A percentile compares a stretch with the other conserved stretches of the same genome.
These are phyloP conservation scores for Thalia dealbata DNA, from an alignment of 176 grass and related monocot genomes.

Conservation along the genomic window DNA sequence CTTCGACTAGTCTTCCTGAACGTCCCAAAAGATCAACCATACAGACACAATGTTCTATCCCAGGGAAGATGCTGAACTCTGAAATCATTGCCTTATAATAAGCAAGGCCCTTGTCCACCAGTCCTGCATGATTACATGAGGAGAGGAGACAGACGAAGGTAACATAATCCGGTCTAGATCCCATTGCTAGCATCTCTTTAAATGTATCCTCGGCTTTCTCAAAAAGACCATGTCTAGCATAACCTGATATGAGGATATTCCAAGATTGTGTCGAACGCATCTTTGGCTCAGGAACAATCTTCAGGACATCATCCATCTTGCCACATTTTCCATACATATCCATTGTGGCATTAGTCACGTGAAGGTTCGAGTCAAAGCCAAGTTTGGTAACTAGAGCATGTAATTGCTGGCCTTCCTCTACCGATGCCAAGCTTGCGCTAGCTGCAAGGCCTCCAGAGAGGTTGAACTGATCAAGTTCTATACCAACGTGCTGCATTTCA, in stretches of 20 bases:
- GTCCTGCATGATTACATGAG: constrained; percentile 70
- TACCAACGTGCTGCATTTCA: constrained; percentile 44
- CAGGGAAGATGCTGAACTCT: constrained; percentile 47
- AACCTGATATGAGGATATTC: constrained; percentile 81
- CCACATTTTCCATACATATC: constrained; percentile 93
- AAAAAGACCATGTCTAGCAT: constrained; percentile 64
- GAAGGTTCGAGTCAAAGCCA: constrained; percentile 45
- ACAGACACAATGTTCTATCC: constrained; percentile 83
- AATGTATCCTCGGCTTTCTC: constrained; percentile 65
- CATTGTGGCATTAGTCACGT: constrained; percentile 68
- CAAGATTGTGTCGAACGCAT: constrained; percentile 51
- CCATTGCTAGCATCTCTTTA: constrained; percentile 47
- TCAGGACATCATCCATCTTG: constrained; percentile 63
- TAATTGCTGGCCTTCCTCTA: constrained; percentile 90
- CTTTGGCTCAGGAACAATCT: constrained; percentile 43
- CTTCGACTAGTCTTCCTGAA: constrained; percentile 49
- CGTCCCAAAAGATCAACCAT: constrained; percentile 76
- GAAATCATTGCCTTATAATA: constrained; percentile 62
- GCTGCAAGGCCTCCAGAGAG: constrained; percentile 63
- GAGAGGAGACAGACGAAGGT: constrained; percentile 74
- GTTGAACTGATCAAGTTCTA: constrained; percentile 50
- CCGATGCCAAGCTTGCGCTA: constrained; percentile 56
- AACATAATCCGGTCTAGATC: constrained; percentile 57
- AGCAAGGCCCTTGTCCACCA: constrained; percentile 55
- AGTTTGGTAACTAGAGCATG: constrained; percentile 60